Percentiles rank a stretch among this genome's conserved stretches.
Evolutionary conservation across 805 yeast species (phyloP).

Genomic region (Kuraishia floccosa): DNA sequence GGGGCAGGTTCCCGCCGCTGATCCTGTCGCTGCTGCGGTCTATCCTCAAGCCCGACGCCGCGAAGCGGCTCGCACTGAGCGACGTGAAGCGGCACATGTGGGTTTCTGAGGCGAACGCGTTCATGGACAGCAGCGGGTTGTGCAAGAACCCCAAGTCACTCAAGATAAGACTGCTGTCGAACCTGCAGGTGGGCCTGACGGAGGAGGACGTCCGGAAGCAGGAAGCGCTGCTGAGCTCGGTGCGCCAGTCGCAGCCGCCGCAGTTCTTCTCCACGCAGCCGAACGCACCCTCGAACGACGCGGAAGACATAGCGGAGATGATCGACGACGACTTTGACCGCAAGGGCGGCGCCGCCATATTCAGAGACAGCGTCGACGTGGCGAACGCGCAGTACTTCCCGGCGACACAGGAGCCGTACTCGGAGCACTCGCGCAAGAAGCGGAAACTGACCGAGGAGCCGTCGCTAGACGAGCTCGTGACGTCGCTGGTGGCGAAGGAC

Average conservation of each 20-base stretch:
- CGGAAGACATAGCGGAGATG: neutral
- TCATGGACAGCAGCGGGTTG: conserved; percentile 31
- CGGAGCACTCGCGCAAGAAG: conserved; percentile 22
- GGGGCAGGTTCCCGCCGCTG: conserved; percentile 40
- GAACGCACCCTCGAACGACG: neutral
- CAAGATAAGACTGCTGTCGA: conserved; percentile 38
- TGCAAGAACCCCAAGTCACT: conserved; percentile 42
- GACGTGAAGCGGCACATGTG: conserved; percentile 42
- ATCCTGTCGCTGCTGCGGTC: conserved; percentile 41
- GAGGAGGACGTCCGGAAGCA: conserved; percentile 33
- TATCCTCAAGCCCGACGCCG: conserved; percentile 37
- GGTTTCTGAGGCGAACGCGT: conserved; percentile 32
- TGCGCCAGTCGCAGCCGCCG: too few relatives aligned
- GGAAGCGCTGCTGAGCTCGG: too few relatives aligned
- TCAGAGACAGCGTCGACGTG: conserved; percentile 12
- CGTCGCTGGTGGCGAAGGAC: conserved; percentile 30
- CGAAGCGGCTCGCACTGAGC: conserved; percentile 26
- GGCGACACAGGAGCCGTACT: conserved; percentile 29
- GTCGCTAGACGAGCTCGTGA: conserved; percentile 20
- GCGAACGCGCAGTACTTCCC: conserved; percentile 13
- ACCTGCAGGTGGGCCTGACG: conserved; percentile 39
- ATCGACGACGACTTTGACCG: neutral
- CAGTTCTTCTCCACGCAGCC: too few relatives aligned
- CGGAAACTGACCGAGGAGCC: conserved; percentile 11
- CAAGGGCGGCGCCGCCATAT: conserved; percentile 5